These are phyloP conservation scores for Phytophthora capsici DNA, from an alignment of 352 stramenopile species.

Conservation along the genomic window DNA sequence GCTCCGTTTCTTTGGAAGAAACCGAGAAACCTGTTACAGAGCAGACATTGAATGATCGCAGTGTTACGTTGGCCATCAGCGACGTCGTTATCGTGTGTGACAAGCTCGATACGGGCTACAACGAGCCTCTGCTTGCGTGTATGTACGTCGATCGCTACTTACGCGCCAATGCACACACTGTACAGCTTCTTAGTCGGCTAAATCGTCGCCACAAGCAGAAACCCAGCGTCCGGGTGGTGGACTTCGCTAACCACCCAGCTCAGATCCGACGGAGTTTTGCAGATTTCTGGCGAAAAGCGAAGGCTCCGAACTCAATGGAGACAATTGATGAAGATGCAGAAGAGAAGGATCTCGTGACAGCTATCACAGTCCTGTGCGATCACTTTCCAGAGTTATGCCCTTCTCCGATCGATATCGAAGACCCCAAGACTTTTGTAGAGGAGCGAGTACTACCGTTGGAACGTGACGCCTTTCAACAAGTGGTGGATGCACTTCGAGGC, in stretches of 20 bases:
- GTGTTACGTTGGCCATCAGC: slow-evolving; percentile 55
- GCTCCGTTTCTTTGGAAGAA: slow-evolving; percentile 38
- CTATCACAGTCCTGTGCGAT: slow-evolving; percentile 51
- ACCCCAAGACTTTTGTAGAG: slow-evolving; percentile 34
- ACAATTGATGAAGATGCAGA: slow-evolving; percentile 39
- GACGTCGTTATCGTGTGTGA: slow-evolving; percentile 88
- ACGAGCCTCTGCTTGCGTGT: slow-evolving; percentile 69
- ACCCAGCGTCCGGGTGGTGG: slow-evolving; percentile 52
- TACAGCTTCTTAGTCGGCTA: slow-evolving; percentile 85
- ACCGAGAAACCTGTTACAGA: slow-evolving; percentile 51
- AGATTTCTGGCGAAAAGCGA: slow-evolving; percentile 57
- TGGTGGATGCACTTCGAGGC: slow-evolving; percentile 48
- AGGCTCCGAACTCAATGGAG: slow-evolving; percentile 18
- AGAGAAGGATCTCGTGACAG: slow-evolving; percentile 42
- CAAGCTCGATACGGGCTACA: slow-evolving; percentile 89
- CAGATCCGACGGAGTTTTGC: slow-evolving; percentile 66
- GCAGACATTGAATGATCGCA: slow-evolving; percentile 66
- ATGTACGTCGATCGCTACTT: slow-evolving; percentile 90
- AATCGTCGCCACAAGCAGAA: slow-evolving; percentile 77
- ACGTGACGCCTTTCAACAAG: slow-evolving; percentile 65
- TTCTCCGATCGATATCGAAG: slow-evolving; percentile 21
- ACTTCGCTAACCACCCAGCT: slow-evolving; percentile 79
- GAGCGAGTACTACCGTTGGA: slow-evolving; percentile 46
- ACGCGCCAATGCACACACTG: slow-evolving; percentile 63
- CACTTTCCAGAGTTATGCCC: slow-evolving; percentile 43